Base-by-base conservation (phyloP, 306 rosid species). In the Rubus parviflorus region DNA sequence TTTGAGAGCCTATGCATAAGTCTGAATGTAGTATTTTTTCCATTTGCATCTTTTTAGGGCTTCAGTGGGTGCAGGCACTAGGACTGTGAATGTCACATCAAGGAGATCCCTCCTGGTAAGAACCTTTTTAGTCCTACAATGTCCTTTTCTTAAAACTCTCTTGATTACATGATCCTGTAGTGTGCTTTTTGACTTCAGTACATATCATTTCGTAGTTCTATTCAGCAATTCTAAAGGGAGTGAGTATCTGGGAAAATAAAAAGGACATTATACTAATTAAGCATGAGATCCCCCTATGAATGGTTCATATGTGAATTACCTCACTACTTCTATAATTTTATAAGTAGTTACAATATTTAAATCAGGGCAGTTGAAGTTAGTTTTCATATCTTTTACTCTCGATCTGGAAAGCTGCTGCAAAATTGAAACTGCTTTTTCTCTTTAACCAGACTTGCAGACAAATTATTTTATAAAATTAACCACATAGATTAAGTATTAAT, bases 31-130 rank as follows among this genome's bases (percentile, higher is more conserved):
- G 1, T 25, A 23, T 69, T 48, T 43, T 49, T 79, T 30, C 79
- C 7, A 51, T 79, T 6, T 79, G 72, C 75, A 72, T 68, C 58
- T 75, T 66, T 81, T 20, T 67, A 93, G 97, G 87, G 77, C 78
- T 82, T 77, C 84, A 53, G 79, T 81, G 23, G 86, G 88, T 88
- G 70, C 86, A 73, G 77, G 87, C 68, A 25, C 77, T 49, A 86
- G 77, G 81, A 62, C 68, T 75, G 75, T 54, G 49, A 83, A 77
- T 46, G 74, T 82, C 75, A 69, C 87, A 43, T 73, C 85, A 52
- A 86, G 88, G 81, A 93, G 83, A 82, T 84, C 98, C 53, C 15
- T 82, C 63, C 79, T 75, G 92, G 98, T 94, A 86, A 70, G 85
- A 63, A 74, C 12, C 45, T 61, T 37, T 20, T 40, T 61, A 74